phyloP scores from a whole-genome alignment of 768 basidiomycete genomes.

The Cantharellus anzutake region DNA sequence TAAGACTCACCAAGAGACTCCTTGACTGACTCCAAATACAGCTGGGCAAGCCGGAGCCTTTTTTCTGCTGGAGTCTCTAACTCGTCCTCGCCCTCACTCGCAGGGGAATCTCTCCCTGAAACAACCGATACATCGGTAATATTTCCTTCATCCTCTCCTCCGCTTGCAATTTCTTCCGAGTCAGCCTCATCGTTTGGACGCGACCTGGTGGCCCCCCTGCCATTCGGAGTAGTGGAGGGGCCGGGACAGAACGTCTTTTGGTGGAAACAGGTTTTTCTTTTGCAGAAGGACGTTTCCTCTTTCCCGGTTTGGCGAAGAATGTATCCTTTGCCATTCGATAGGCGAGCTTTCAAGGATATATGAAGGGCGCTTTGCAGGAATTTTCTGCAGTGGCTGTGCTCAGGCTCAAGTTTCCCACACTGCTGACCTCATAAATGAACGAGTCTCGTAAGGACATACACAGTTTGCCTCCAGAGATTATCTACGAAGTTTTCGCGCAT shows the following conservation, averaged over 20 bases:
- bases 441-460: too few relatives aligned
- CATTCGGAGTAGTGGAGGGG: not conserved
- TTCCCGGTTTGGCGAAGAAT: conserved; percentile 41
- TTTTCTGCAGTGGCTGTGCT: too few relatives aligned
- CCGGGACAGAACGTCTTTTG: not conserved
- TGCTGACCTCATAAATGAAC: too few relatives aligned
- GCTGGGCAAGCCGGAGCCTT: conserved; percentile 69
- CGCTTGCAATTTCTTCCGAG: conserved; percentile 36
- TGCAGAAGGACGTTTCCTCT: conserved; percentile 13
- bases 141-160: conserved; percentile 17
- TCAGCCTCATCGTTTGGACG: not conserved
- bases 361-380: too few relatives aligned
- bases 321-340: conserved; percentile 25
- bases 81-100: conserved; percentile 54
- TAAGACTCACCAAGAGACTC: conserved; percentile 40
- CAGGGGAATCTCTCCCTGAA: conserved; percentile 32
- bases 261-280: too few relatives aligned
- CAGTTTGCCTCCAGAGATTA: too few relatives aligned
- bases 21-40: conserved; percentile 77
- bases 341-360: not conserved
- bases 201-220: not conserved
- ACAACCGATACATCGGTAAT: conserved; percentile 42
- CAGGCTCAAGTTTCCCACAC: too few relatives aligned
- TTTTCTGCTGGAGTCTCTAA: conserved; percentile 89
- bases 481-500: too few relatives aligned